These are phyloP conservation scores for Colletotrichum tropicale DNA, from an alignment of 2,329 filamentous ascomycete species.

Conservation along the genomic window DNA sequence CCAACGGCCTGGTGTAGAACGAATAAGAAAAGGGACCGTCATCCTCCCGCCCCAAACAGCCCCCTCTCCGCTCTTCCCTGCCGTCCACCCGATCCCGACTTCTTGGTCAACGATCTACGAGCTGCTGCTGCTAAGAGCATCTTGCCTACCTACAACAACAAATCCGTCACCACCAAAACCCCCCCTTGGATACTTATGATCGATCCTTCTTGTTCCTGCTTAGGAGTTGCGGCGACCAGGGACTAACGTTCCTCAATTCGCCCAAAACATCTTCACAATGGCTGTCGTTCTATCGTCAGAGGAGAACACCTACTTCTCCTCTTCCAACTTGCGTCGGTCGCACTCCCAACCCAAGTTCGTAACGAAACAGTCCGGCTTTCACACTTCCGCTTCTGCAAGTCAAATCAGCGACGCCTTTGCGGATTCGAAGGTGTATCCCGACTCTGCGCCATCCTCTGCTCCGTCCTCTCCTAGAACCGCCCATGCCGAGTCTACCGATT, in stretches of 20 bases:
- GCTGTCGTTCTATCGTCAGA: conserved; percentile 62
- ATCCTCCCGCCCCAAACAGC: conserved; percentile 13
- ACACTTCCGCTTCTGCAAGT: conserved; percentile 49
- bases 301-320: conserved; percentile 61
- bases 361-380: conserved; percentile 45
- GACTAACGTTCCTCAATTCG: conserved; percentile 17
- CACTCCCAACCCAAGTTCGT: conserved; percentile 65
- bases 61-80: neutral
- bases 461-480: conserved; percentile 61
- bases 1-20: conserved; percentile 20
- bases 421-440: conserved; percentile 45
- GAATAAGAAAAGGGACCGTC: conserved; percentile 20
- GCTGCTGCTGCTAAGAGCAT: neutral
- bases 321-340: conserved; percentile 60
- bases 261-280: conserved; percentile 40
- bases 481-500: conserved; percentile 57
- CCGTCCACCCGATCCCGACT: conserved; percentile 11
- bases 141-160: neutral
- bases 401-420: conserved; percentile 53
- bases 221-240: conserved; percentile 8
- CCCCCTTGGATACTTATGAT: conserved; percentile 2
- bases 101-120: conserved; percentile 9
- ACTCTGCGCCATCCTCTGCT: conserved; percentile 56
- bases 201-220: neutral
- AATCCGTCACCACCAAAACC: neutral